A percentile compares a stretch with the other conserved stretches of the same genome.
These are phyloP conservation scores for Saprolegnia diclina DNA, from an alignment of 352 stramenopile species.

Conservation along the genomic window DNA sequence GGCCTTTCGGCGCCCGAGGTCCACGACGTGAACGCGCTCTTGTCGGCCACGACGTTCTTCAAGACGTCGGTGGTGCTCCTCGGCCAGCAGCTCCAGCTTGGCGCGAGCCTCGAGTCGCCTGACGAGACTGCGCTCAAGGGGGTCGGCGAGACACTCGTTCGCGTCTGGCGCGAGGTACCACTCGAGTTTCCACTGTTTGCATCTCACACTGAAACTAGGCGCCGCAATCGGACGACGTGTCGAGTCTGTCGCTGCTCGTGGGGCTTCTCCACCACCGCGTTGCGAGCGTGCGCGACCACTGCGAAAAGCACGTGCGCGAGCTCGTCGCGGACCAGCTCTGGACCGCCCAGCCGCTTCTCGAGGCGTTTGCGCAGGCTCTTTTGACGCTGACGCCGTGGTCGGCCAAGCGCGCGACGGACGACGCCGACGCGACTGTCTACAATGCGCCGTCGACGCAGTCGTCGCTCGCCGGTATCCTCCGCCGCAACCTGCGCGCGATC, in stretches of 20 bases:
- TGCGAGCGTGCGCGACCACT: background rate
- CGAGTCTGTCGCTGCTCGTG: background rate
- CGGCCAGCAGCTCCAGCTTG: background rate
- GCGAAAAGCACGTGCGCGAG: background rate
- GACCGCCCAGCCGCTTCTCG: background rate
- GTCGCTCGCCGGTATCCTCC: constrained; percentile 19
- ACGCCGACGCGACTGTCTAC: background rate
- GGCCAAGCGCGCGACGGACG: background rate
- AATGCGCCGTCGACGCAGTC: constrained; percentile 1
- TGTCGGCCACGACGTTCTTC: constrained; percentile 28
- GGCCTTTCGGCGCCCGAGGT: constrained; percentile 39
- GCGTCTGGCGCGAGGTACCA: background rate
- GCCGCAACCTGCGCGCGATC: constrained; percentile 25
- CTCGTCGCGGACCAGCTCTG: constrained; percentile 2
- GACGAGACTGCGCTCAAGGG: constrained; percentile 39
- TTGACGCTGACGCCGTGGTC: background rate
- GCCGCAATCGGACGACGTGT: background rate
- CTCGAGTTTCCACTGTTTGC: background rate
- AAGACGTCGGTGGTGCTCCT: constrained; percentile 8
- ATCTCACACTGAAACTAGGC: background rate
- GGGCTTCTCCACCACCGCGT: background rate
- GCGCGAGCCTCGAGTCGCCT: constrained; percentile 33
- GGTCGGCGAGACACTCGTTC: background rate
- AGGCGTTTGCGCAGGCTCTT: constrained; percentile 8
- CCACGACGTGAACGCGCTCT: constrained; percentile 27